Conservation (phyloP, 495 filamentous ascomycete genomes). For the Penicillium canariense region DNA sequence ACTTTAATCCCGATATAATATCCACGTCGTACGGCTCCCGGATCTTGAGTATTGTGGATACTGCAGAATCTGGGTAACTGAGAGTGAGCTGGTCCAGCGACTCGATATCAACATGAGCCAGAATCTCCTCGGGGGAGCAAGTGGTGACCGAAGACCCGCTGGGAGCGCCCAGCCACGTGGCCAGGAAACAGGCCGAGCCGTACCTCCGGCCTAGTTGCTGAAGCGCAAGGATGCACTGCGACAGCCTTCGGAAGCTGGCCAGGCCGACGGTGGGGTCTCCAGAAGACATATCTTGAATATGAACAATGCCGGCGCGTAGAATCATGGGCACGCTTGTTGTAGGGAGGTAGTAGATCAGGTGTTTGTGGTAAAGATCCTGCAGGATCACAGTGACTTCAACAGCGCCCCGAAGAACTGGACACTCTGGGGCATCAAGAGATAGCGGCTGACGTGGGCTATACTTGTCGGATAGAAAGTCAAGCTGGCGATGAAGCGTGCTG, state of each 20-base stretch:
- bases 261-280: not conserved
- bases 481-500: slow-evolving; percentile 10
- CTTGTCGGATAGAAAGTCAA: slow-evolving; percentile 9
- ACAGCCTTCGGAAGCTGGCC: not conserved
- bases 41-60: slow-evolving; percentile 8
- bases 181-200: slow-evolving; percentile 7
- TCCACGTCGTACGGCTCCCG: slow-evolving; percentile 16
- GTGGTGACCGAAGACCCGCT: not conserved
- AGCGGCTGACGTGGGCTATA: slow-evolving; percentile 2
- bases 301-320: slow-evolving; percentile 8
- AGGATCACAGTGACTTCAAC: slow-evolving; percentile 7
- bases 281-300: slow-evolving; percentile 12
- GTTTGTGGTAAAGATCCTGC: slow-evolving; percentile 9
- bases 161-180: slow-evolving; percentile 4
- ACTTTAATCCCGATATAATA: slow-evolving; percentile 9
- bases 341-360: slow-evolving; percentile 9
- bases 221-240: slow-evolving; percentile 5
- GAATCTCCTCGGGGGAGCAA: slow-evolving; percentile 2
- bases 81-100: slow-evolving; percentile 5
- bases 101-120: slow-evolving; percentile 11
- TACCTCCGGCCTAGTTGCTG: slow-evolving; percentile 7
- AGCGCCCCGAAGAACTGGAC: slow-evolving; percentile 1
- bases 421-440: not conserved
- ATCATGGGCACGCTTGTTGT: slow-evolving; percentile 12
- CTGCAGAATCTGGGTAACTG: not conserved